Evolutionary conservation across 108 stramenopile genomes (phyloP).

Genomic region (Thalassiosira profunda): DNA sequence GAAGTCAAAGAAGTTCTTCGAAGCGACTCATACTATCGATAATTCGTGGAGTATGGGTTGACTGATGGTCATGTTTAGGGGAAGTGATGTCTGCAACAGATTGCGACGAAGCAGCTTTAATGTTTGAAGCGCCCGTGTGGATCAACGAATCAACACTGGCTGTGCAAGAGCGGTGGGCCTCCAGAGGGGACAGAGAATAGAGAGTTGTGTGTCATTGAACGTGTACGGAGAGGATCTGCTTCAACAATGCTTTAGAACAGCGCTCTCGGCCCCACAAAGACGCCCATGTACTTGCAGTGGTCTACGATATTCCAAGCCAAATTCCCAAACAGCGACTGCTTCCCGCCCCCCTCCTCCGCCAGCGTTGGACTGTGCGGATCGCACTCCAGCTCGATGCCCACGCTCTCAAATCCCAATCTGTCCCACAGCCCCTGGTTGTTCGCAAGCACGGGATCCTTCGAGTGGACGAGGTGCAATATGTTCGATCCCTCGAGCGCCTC

Average conservation of each 20-base stretch:
- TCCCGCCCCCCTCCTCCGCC: not conserved
- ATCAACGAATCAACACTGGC: too few relatives aligned
- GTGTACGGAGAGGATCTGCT: too few relatives aligned
- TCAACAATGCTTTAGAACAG: too few relatives aligned
- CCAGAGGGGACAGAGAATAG: too few relatives aligned
- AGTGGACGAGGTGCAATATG: constrained; percentile 60
- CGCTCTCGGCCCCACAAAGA: constrained; percentile 53
- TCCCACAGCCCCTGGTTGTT: constrained; percentile 70
- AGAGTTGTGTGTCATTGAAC: too few relatives aligned
- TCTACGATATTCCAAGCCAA: constrained; percentile 55
- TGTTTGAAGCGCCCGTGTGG: too few relatives aligned
- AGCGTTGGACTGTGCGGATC: constrained; percentile 38
- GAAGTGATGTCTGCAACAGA: too few relatives aligned
- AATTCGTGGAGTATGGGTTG: constrained; percentile 8
- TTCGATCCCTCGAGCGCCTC: constrained; percentile 30
- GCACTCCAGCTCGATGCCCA: constrained; percentile 58
- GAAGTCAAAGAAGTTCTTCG: not conserved
- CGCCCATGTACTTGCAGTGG: constrained; percentile 55
- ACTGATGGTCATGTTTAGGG: too few relatives aligned
- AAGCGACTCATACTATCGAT: not conserved
- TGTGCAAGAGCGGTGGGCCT: too few relatives aligned
- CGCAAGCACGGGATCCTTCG: constrained; percentile 58
- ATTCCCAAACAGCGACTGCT: not conserved
- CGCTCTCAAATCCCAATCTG: constrained; percentile 56
- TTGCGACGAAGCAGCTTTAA: too few relatives aligned